phyloP scores from a whole-genome alignment of 1,284 basidiomycete species.

The Hypsizygus ulmarius region DNA sequence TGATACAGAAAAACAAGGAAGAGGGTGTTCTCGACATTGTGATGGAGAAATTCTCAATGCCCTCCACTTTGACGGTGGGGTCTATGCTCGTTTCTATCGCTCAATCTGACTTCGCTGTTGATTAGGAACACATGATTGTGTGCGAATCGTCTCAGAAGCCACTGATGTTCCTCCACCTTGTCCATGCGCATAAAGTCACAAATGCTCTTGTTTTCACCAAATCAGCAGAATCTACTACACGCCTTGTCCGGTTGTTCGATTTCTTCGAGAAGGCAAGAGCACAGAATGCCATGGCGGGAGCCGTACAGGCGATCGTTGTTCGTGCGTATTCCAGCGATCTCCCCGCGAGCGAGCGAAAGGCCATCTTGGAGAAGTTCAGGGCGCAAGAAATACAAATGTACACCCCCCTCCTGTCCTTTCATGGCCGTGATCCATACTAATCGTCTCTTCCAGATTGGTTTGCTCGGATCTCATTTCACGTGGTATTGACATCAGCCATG shows the following conservation, averaged over 20 bases:
- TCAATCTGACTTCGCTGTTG: constrained; percentile 1
- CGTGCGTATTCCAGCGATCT: constrained; percentile 89
- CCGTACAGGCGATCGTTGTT: constrained; percentile 40
- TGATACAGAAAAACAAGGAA: constrained; percentile 59
- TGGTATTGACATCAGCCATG: constrained; percentile 82
- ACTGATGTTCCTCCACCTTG: constrained; percentile 84
- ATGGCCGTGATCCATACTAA: background rate
- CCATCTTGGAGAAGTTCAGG: constrained; percentile 80
- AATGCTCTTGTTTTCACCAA: constrained; percentile 95
- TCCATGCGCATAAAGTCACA: constrained; percentile 58
- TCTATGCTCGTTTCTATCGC: background rate
- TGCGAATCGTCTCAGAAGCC: constrained; percentile 84
- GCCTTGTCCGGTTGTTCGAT: constrained; percentile 81
- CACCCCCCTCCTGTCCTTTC: constrained; percentile 27
- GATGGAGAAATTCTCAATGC: constrained; percentile 82
- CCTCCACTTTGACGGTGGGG: constrained; percentile 67
- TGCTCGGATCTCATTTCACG: constrained; percentile 96
- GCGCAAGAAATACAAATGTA: constrained; percentile 82
- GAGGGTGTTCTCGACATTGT: constrained; percentile 50
- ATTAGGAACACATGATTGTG: constrained; percentile 87
- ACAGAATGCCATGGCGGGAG: constrained; percentile 14
- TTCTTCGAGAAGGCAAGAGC: constrained; percentile 67
- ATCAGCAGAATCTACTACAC: constrained; percentile 85
- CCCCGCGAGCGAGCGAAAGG: constrained; percentile 67
- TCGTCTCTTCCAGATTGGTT: constrained; percentile 61